Evolutionary conservation across 805 yeast genomes (phyloP).

Genomic region (Cyberlindnera bimundalis): DNA sequence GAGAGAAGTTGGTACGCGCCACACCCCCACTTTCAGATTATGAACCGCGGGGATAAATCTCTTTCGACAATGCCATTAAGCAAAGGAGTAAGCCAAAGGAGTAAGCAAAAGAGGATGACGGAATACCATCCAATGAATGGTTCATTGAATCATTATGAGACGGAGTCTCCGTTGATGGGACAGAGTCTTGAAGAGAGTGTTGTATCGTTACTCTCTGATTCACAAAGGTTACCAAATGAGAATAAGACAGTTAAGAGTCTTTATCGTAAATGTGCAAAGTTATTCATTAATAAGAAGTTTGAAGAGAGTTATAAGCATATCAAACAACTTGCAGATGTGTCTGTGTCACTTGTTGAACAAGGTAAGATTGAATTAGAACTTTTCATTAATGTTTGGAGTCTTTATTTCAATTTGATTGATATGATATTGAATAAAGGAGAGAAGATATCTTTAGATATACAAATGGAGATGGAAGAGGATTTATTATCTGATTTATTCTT

Average conservation of each 20-base stretch:
- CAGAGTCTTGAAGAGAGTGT: constrained; percentile 12
- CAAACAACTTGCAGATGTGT: constrained; percentile 8
- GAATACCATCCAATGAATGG: constrained; percentile 15
- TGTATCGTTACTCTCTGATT: constrained; percentile 11
- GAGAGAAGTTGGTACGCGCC: too few relatives aligned
- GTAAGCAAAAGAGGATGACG: constrained; percentile 8
- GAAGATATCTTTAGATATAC: constrained; percentile 1
- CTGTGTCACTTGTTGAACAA: constrained; percentile 11
- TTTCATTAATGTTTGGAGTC: constrained; percentile 24
- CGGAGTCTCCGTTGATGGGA: neutral
- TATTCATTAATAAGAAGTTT: constrained; percentile 27
- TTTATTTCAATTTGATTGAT: constrained; percentile 28
- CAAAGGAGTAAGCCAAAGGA: too few relatives aligned
- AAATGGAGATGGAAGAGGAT: constrained; percentile 1
- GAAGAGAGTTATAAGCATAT: constrained; percentile 16
- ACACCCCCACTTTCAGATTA: too few relatives aligned
- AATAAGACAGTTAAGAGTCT: constrained; percentile 10
- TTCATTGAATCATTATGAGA: neutral
- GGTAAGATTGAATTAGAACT: constrained; percentile 14
- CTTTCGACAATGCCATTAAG: too few relatives aligned
- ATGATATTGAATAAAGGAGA: constrained; percentile 21
- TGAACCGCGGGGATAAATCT: too few relatives aligned
- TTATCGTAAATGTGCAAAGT: constrained; percentile 24
- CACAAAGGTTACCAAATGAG: constrained; percentile 7
- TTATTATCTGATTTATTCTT: constrained; percentile 18